Evolutionary conservation across 2,329 filamentous ascomycete species (phyloP), one percentile per base, ranked within the genome.

Genomic region (Arthrobotrys conoides): DNA sequence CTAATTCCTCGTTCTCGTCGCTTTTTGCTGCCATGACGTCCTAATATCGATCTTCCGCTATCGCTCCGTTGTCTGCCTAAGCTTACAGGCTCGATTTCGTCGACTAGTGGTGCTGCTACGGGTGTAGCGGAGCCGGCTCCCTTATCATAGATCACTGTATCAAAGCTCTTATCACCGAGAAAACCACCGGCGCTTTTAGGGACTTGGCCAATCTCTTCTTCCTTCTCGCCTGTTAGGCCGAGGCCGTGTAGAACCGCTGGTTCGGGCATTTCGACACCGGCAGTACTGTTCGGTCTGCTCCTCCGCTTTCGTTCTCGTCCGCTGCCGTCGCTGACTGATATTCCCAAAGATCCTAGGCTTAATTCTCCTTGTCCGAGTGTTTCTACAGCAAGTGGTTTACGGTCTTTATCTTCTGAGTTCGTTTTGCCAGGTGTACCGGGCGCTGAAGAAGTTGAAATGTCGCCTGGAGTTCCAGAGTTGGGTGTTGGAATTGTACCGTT

Each of bases 281-380:
- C 51, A 12, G 73, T 53, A 46, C 71, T 75, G 20, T 57, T 75
- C 14, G 71, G 71, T 48, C 71, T 36, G 33, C 63, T 75, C 12
- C 69, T 64, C 71, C 70, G 27, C 16, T 75, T 75, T 0, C 76
- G 48, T 22, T 36, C 70, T 18, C 63, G 48, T 33, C 36, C 73
- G 18, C 36, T 38, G 12, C 20, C 76, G 24, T 61, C 41, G 57
- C 57, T 61, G n/a, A 70, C 33, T 14, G 70, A 66, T 70, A 98
- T 92, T 38, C 95, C 95, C 49, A 98, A 87, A 83, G 97, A 93
- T 82, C 93, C 94, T 71, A 98, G 88, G 83, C 93, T 97, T 59
- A 99, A 87, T 83, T 97, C 93, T 4, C 96, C 96, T 82, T 90
- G 90, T 12, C 96, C 96, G 63, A 99, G 87, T 0, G 96, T 98